phyloP scores from a whole-genome alignment of 2,329 filamentous ascomycete species.

The Colletotrichum cereale region DNA sequence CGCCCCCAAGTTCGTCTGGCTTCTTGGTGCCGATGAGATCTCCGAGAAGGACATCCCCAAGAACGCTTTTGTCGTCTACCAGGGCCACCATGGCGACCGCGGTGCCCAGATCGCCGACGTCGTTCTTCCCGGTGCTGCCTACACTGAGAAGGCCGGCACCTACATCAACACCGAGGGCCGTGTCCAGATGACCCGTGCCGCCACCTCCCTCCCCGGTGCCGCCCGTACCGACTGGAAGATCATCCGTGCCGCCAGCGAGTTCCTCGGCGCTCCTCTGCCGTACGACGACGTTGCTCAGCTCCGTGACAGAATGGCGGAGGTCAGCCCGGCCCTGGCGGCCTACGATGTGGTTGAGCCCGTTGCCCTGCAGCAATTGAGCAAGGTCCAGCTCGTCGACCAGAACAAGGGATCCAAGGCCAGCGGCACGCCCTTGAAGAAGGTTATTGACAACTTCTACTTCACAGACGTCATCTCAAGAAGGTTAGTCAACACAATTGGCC shows the following conservation, averaged over 20 bases:
- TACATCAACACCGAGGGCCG: constrained; percentile 99
- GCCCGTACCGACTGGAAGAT: constrained; percentile 99
- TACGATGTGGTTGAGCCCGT: constrained; percentile 93
- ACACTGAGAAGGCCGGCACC: constrained; percentile 96
- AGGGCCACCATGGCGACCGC: constrained; percentile 96
- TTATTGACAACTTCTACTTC: constrained; percentile 97
- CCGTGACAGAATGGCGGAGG: constrained; percentile 93
- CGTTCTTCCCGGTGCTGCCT: constrained; percentile 92
- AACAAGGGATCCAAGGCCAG: constrained; percentile 88
- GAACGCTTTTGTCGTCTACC: constrained; percentile 96
- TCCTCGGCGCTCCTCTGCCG: constrained; percentile 85
- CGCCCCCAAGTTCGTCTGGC: constrained; percentile 95
- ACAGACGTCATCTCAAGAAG: constrained; percentile 97
- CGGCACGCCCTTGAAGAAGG: constrained; percentile 81
- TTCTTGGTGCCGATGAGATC: constrained; percentile 95
- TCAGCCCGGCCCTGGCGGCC: constrained; percentile 87
- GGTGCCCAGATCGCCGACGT: constrained; percentile 95
- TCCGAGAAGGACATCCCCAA: constrained; percentile 88
- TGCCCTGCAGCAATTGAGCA: constrained; percentile 81
- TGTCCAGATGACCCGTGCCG: constrained; percentile 92
- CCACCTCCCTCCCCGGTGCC: constrained; percentile 88
- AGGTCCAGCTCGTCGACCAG: constrained; percentile 94
- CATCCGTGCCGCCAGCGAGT: constrained; percentile 91
- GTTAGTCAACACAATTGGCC: constrained; percentile 62
- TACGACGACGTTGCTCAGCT: constrained; percentile 94